Base-by-base conservation (phyloP, 768 basidiomycete genomes). In the Russula compacta region DNA sequence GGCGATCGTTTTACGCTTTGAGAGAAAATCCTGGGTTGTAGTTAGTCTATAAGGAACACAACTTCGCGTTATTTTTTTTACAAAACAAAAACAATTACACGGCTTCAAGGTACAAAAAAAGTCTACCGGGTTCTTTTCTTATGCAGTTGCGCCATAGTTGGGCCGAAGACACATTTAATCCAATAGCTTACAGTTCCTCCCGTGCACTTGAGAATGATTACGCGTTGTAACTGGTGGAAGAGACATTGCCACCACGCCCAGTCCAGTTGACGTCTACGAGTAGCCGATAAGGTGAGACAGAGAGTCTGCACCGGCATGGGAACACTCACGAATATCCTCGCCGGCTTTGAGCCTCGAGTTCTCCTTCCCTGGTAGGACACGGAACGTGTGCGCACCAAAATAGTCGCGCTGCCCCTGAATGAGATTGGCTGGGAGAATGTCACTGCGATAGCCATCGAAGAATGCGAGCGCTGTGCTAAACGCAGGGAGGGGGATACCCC, bases 381-480 rank as follows among this genome's bases (percentile, higher is more conserved):
- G 83, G 92, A 97, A 98, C 58, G 95, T 98, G 80, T 98, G 95
- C 47, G 95, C 92, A 75, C 97, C 95, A 73, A 99, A 99, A 83
- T 95, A 99, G 72, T 99, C 95, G 73, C 95, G 92, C 86, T 97
- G 95, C 55, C 82, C 95, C 78, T 99, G 95, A 68, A 98, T 75
- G 65, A 99, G 79, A 79, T 93, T 95, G 53, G 95, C 95, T 44
- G 95, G 92, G 55, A 98, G 82, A 63, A 92, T 79, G 68, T 94
- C 95, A 71, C 93, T 95, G 73, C 95, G 83, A 82, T 98, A 99
- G 32, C 97, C 95, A 73, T 98, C 97, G 76, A 95, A 97, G 86
- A 98, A 99, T 62, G 95, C 92, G 52, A 98, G 82, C 50, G 95
- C 95, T 44, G 95, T 98, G 79, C 90, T 91, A 79, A 94, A 93